Conservation (phyloP, 208 protist species). For the Angomonas ambiguus region DNA sequence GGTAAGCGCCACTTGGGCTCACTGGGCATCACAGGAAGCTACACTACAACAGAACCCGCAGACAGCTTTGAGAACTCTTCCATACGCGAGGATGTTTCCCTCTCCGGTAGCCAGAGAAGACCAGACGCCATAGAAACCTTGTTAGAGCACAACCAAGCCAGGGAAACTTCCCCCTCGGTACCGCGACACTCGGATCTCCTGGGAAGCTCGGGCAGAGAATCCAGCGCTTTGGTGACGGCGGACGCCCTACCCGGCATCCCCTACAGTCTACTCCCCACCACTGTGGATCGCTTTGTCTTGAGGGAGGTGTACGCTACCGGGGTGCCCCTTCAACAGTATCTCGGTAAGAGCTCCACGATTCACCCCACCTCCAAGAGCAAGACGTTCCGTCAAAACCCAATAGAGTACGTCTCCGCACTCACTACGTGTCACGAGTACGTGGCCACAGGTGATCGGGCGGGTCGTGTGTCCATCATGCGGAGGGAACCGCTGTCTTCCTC, state of each 20-base stretch:
- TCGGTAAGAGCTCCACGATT: constrained; percentile 13
- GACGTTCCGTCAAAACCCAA: constrained; percentile 39
- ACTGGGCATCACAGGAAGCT: not conserved
- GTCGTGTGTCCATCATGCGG: constrained; percentile 68
- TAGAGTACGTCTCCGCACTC: constrained; percentile 65
- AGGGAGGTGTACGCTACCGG: constrained; percentile 42
- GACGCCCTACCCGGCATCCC: constrained; percentile 1
- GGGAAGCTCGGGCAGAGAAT: not conserved
- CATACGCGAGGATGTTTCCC: constrained; percentile 18
- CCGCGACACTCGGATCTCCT: constrained; percentile 9
- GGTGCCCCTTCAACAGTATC: constrained; percentile 32
- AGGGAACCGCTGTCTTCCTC: constrained; percentile 25
- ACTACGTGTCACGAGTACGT: constrained; percentile 60
- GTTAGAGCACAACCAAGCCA: constrained; percentile 56
- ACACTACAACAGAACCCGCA: not conserved
- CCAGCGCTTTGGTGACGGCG: constrained; percentile 3
- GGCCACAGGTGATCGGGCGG: constrained; percentile 73
- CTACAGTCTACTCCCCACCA: not conserved
- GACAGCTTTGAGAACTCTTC: constrained; percentile 2
- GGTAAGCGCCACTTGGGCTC: not conserved
- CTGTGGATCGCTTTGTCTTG: constrained; percentile 19
- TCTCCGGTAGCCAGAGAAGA: constrained; percentile 18
- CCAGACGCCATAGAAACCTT: constrained; percentile 43
- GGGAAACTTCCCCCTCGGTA: constrained; percentile 20
- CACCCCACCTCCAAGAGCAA: not conserved